phyloP scores from a whole-genome alignment of 2,329 filamentous ascomycete species.

The Mollisiaceae sp. region DNA sequence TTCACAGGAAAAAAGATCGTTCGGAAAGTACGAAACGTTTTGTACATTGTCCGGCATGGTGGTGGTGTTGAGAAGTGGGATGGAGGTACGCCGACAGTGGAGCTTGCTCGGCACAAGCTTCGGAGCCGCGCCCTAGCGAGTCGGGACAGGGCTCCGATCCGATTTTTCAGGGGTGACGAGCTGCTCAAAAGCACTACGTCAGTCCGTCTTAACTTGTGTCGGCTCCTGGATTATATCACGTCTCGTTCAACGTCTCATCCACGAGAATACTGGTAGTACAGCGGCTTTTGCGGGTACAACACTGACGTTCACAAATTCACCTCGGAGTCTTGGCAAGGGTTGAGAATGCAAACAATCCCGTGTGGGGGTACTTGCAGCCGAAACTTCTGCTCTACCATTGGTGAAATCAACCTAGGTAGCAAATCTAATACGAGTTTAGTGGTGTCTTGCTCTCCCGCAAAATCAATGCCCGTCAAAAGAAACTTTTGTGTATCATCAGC shows the following conservation, averaged over 20 bases:
- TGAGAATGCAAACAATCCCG: neutral
- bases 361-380: neutral
- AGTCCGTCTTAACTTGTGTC: neutral
- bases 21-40: conserved; percentile 21
- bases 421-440: neutral
- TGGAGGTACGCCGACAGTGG: neutral
- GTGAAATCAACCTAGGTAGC: neutral
- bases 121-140: conserved; percentile 4
- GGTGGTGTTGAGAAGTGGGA: conserved; percentile 9
- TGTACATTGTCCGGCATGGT: conserved; percentile 12
- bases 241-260: no score
- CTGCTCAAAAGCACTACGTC: neutral
- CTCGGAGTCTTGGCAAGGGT: no score
- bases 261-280: neutral
- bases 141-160: neutral
- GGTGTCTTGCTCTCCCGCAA: neutral
- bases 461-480: neutral
- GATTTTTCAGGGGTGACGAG: neutral
- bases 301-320: neutral
- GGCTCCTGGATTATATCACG: no score
- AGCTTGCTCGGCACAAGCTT: neutral
- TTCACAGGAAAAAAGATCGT: conserved; percentile 21
- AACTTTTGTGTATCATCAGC: conserved; percentile 4
- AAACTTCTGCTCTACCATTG: neutral
- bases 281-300: neutral